Evolutionary conservation across 2,329 filamentous ascomycete genomes (phyloP).

Genomic region (Fusarium chaquense): DNA sequence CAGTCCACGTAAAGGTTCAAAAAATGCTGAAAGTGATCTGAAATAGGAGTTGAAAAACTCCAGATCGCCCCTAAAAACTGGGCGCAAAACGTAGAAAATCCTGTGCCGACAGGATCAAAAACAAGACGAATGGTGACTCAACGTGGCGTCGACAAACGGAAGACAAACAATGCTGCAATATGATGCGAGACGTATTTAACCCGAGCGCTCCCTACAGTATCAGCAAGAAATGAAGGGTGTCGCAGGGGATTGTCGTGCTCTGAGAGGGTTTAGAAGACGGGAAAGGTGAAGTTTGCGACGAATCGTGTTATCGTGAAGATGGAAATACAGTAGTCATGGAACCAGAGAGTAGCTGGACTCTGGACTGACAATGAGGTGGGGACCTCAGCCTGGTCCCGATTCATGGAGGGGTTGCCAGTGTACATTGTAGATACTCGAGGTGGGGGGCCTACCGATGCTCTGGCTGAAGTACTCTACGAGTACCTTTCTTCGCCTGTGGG

Average conservation of each 20-base stretch:
- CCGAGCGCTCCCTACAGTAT: constrained; percentile 12
- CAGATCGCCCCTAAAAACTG: constrained; percentile 27
- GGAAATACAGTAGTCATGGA: constrained; percentile 40
- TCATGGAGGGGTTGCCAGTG: constrained; percentile 34
- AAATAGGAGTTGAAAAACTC: constrained; percentile 12
- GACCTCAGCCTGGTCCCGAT: constrained; percentile 14
- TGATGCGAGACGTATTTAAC: constrained; percentile 8
- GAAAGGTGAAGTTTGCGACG: constrained; percentile 32
- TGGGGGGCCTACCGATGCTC: accelerated
- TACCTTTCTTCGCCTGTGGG: neutral
- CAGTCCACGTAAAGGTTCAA: constrained; percentile 38
- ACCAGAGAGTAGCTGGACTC: constrained; percentile 15
- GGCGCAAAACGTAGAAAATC: constrained; percentile 41
- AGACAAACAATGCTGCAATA: constrained; percentile 17
- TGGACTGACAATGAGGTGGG: constrained; percentile 30
- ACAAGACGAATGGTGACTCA: constrained; percentile 25
- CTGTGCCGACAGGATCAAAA: constrained; percentile 36
- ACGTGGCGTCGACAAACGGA: constrained; percentile 22
- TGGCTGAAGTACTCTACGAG: neutral
- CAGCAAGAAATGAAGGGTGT: constrained; percentile 17
- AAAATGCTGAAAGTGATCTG: constrained; percentile 11
- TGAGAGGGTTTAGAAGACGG: constrained; percentile 2
- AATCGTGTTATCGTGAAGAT: constrained; percentile 43
- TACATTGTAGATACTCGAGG: neutral
- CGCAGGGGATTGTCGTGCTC: constrained; percentile 12